Evolutionary conservation across 23 red algal genomes (phyloP), one percentile per base, ranked within the genome.

Genomic region (Gracilaria caudata): DNA sequence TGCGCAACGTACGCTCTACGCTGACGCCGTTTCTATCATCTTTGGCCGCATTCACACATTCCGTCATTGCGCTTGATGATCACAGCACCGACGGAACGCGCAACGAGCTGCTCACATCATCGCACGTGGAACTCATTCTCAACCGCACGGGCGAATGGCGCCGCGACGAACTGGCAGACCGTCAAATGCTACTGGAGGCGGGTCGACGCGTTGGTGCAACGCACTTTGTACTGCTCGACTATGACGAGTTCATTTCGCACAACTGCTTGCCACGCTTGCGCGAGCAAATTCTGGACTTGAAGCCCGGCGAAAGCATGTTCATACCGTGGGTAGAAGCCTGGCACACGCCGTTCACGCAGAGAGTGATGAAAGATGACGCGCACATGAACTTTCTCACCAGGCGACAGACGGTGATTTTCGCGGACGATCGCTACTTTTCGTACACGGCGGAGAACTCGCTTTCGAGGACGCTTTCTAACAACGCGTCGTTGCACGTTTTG

Each of bases 191-290:
- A 11, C 93, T 95, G 17, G 36, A 73, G 59, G 79, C 64, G 0
- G 93, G 79, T 1, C 83, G 93, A n/a, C 16, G 44, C 2, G 81
- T 79, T 0, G 85, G 86, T 12, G 93, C 79, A 26, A 85, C 93
- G 0, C 93, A 95, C 55, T 95, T 95, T 95, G 80, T 91, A 10
- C 49, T 91, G 40, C 80, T 90, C 2, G 93, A 95, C 28, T 95
- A 95, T 35, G 93, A 95, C 40, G 93, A 95, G 73, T 84, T 84
- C 51, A 25, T 95, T 51, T 81, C 84, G 30, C 38, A 66, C 61
- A 80, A 77, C 24, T 95, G 93, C 70, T 41, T 80, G 8, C 54
- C 53, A 21, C 45, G 21, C 19, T 40, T 95, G n/a, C 66, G 78
- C 14, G 38, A 54, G 13, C 25, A 45, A 47, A 90, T 95, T 34